These are phyloP conservation scores for Paulownia fortunei DNA, from an alignment of 257 asterid species.

Conservation along the genomic window DNA sequence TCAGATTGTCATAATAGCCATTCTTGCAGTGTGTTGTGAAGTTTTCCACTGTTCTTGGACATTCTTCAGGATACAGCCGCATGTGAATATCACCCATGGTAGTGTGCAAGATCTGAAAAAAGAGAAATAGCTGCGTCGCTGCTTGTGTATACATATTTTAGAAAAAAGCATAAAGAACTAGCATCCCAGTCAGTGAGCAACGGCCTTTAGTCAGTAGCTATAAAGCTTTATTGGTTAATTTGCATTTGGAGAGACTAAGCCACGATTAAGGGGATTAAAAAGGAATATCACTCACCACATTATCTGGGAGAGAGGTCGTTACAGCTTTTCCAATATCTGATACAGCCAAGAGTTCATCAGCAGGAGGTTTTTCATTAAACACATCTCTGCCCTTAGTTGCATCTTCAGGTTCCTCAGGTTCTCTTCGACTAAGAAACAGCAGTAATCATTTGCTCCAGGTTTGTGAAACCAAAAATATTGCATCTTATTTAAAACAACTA, in stretches of 20 bases:
- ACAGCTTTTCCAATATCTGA: conserved; percentile 90
- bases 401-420: conserved; percentile 99
- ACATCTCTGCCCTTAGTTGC: conserved; percentile 97
- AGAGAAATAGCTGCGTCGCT: conserved; percentile 21
- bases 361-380: conserved; percentile 95
- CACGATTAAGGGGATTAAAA: conserved; percentile 10
- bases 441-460: conserved; percentile 28
- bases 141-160: not conserved
- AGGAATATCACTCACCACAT: conserved; percentile 69
- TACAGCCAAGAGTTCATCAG: conserved; percentile 93
- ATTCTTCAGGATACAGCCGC: conserved; percentile 95
- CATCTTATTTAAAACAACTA: not conserved
- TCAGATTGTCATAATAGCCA: conserved; percentile 94
- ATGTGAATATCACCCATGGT: conserved; percentile 98
- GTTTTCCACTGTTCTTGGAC: conserved; percentile 98
- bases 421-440: conserved; percentile 72
- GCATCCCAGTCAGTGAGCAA: not conserved
- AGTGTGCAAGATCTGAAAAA: conserved; percentile 81
- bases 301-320: conserved; percentile 93
- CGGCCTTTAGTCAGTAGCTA: not conserved
- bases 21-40: conserved; percentile 96
- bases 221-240: not conserved
- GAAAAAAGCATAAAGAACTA: conserved; percentile 2
- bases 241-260: conserved; percentile 11
- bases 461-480: not conserved